Evolutionary conservation across 2,329 filamentous ascomycete genomes (phyloP), one percentile per base, ranked within the genome.

Genomic region (Neophaeococcomyces mojaviensis): DNA sequence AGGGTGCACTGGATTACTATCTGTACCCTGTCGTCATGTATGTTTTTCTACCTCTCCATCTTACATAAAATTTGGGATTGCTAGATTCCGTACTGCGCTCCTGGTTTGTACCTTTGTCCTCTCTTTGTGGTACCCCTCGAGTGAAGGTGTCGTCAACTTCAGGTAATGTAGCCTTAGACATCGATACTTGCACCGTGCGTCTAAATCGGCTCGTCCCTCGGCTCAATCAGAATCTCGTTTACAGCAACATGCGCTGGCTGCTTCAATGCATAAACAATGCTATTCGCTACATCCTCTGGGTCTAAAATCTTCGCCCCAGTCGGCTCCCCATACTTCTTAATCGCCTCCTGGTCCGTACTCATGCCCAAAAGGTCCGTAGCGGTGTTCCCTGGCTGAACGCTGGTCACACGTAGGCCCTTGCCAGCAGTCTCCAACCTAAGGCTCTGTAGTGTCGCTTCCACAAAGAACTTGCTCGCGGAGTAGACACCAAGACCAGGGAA

Each of bases 401-500:
- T 72, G 0, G 85, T 88, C 33, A 90, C 84, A 2, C 84, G 73
- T 39, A 90, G 65, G 0, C 86, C 86, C 0, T 76, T 77, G 0
- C 83, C 84, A 0, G 82, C 85, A 0, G 84, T 89, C 70, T 90
- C 86, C 6, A 89, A 66, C 7, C 86, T 78, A 54, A 90, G 65
- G 26, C 73, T 73, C 64, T 89, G 85, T n/a, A 90, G 71, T 0
- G 84, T 85, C 1, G 84, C 85, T 62, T 90, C 86, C 45, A 90
- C 84, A 60, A 90, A 90, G 74, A 89, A 88, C 62, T 90, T 90
- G 64, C 78, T 84, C 20, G 83, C 86, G 0, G 83, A 87, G 71
- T 90, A 90, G 30, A 90, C 85, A 43, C 86, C 86, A 10, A 89
- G 68, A 0, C 86, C 86, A 0, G 86, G 84, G 68, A 89, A 89